phyloP scores from a whole-genome alignment of 2,329 filamentous ascomycete species.

The Plectosphaerella plurivora region DNA sequence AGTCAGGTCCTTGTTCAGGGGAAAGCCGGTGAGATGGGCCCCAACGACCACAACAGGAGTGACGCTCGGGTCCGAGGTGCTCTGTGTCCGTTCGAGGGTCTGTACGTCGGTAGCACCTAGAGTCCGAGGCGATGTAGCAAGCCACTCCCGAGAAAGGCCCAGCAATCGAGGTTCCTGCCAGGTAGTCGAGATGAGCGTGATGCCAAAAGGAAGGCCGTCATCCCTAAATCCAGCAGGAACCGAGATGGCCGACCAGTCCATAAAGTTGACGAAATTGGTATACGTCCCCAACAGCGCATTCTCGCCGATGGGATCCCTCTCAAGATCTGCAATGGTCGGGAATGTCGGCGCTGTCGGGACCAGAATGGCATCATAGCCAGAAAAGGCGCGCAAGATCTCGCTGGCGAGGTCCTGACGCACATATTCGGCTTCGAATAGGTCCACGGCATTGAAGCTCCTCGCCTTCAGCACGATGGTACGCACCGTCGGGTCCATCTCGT shows the following conservation, averaged over 20 bases:
- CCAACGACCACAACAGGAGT: constrained; percentile 26
- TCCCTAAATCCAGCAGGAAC: constrained; percentile 43
- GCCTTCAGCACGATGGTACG: constrained; percentile 31
- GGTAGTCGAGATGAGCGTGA: constrained; percentile 28
- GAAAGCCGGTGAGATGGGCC: constrained; percentile 27
- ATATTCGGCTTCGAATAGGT: constrained; percentile 38
- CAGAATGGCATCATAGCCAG: constrained; percentile 41
- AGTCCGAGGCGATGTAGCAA: constrained; percentile 11
- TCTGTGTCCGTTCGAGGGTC: constrained; percentile 4
- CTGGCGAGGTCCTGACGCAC: constrained; percentile 31
- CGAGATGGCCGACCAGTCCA: constrained; percentile 50
- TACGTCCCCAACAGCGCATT: constrained; percentile 52
- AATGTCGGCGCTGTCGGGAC: constrained; percentile 54
- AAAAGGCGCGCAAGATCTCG: constrained; percentile 32
- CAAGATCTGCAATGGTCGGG: constrained; percentile 45
- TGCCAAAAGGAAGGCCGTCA: constrained; percentile 30
- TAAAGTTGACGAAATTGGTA: constrained; percentile 57
- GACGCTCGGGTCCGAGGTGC: constrained; percentile 8
- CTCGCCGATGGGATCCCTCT: constrained; percentile 44
- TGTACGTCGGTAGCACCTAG: constrained; percentile 22
- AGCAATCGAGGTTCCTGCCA: constrained; percentile 29
- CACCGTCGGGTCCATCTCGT: constrained; percentile 29
- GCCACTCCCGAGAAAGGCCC: constrained; percentile 21
- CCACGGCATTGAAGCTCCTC: constrained; percentile 35
- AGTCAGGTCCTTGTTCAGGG: constrained; percentile 26